phyloP scores from a whole-genome alignment of 805 yeast genomes.

The Candida quercuum region DNA sequence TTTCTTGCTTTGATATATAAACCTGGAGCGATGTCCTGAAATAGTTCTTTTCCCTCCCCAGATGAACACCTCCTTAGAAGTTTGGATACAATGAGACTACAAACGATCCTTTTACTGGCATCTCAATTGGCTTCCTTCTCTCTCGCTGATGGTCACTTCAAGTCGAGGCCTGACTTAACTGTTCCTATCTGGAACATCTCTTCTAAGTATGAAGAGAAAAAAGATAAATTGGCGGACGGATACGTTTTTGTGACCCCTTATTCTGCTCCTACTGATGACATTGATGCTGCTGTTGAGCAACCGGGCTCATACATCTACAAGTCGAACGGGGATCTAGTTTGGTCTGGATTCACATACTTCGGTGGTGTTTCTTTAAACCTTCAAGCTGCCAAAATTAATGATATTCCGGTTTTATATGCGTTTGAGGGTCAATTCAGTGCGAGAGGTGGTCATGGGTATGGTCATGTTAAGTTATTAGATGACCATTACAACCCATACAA shows the following conservation, averaged over 20 bases:
- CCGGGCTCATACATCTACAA: conserved; percentile 32
- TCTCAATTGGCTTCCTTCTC: conserved; percentile 3
- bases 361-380: conserved; percentile 30
- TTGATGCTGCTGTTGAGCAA: conserved; percentile 24
- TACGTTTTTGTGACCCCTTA: conserved; percentile 31
- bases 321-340: conserved; percentile 31
- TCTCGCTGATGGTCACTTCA: conserved; percentile 28
- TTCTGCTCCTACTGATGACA: conserved; percentile 16
- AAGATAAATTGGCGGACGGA: conserved; percentile 19
- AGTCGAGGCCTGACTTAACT: conserved; percentile 31
- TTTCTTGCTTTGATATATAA: no score
- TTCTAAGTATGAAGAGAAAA: conserved; percentile 20
- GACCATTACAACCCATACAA: conserved; percentile 26
- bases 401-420: conserved; percentile 25
- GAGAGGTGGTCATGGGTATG: conserved; percentile 17
- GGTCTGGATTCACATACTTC: conserved; percentile 31
- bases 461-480: conserved; percentile 29
- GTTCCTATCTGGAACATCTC: conserved; percentile 31
- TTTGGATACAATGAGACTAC: background rate
- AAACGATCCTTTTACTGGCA: background rate
- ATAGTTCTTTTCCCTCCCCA: no score
- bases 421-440: conserved; percentile 33
- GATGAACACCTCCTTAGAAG: background rate
- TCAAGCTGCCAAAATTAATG: conserved; percentile 24
- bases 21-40: no score